Percentiles rank a stretch among this genome's conserved stretches.
These are phyloP conservation scores for Extremus antarcticus DNA, from an alignment of 495 filamentous ascomycete genomes.

Conservation along the genomic window DNA sequence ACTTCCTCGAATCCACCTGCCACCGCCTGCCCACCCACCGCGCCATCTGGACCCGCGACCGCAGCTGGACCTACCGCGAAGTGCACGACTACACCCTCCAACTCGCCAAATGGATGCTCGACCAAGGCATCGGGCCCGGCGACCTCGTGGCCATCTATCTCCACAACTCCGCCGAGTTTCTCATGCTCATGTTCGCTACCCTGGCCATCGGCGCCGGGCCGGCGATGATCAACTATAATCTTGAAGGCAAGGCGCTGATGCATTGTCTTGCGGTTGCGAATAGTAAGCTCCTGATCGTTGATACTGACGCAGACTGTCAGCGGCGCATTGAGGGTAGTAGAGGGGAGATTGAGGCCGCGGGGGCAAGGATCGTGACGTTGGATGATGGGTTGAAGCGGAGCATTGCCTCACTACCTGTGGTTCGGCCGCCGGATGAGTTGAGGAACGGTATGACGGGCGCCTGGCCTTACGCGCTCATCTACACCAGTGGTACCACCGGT, in stretches of 20 bases:
- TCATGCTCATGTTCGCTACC: conserved; percentile 51
- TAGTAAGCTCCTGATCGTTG: conserved; percentile 52
- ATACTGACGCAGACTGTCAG: conserved; percentile 46
- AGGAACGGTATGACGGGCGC: conserved; percentile 20
- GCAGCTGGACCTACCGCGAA: conserved; percentile 44
- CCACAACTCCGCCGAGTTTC: conserved; percentile 56
- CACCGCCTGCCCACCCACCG: conserved; percentile 33
- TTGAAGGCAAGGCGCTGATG: conserved; percentile 52
- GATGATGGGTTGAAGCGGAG: conserved; percentile 36
- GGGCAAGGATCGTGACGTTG: conserved; percentile 44
- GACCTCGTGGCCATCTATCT: conserved; percentile 62
- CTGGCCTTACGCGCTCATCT: conserved; percentile 6
- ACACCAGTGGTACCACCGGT: conserved; percentile 43
- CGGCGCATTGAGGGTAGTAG: conserved; percentile 45
- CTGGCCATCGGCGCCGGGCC: conserved; percentile 57
- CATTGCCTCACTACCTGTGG: conserved; percentile 39
- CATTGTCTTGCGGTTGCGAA: conserved; percentile 57
- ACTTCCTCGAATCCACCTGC: conserved; percentile 49
- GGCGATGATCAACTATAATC: conserved; percentile 63
- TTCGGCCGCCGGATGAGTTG: conserved; percentile 41
- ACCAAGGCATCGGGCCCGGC: conserved; percentile 49
- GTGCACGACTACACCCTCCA: conserved; percentile 44
- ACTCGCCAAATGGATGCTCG: conserved; percentile 54
- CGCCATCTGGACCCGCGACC: conserved; percentile 51
- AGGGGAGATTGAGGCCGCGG: conserved; percentile 36